Evolutionary conservation across 129 eudicot genomes (phyloP), one percentile per base, ranked within the genome.

Genomic region (Apium graveolens): DNA sequence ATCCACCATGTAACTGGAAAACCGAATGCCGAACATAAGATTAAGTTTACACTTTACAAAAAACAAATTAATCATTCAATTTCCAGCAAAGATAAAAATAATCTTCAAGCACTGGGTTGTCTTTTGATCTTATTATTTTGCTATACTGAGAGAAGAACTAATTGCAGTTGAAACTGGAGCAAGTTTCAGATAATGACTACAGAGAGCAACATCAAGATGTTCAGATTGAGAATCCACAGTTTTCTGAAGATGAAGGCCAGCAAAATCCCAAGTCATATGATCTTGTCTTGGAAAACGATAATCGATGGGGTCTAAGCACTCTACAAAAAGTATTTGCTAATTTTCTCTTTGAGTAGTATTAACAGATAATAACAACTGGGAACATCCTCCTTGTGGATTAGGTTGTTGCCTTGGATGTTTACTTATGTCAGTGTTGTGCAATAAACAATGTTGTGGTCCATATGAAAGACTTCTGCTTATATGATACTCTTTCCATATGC

Each of bases 271-370:
- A 29, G 42, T 51, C 78, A 55, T 11, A 46, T 45, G 51, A 73
- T 45, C 57, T 55, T 34, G 65, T 60, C 70, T 12, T 75, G 76
- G 80, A 81, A 78, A 49, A 39, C 17, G 82, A 86, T 70, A 45
- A 79, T 43, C 80, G 77, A 78, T 83, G 90, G 90, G 85, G 82
- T 18, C 77, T 73, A 60, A 80, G 80, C 73, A 76, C 83, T 32
- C 77, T 86, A 65, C 82, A 81, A 53, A 81, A 79, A 45, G 49
- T 83, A 44, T 79, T 86, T 17, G 63, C 44, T 6, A 66, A 29
- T 45, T 63, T 86, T 4, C 85, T 87, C 27, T 69, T 86, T n/a
- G 17, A 17, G 11, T 78, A 62, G 4, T 10, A 66, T 62, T 10
- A 16, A 66, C 7, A 78, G 53, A 78, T n/a, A 3, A 20, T 21